A percentile compares a stretch with the other conserved stretches of the same genome.
These are phyloP conservation scores for Pisolithus albus DNA, from an alignment of 768 basidiomycete species.

Conservation along the genomic window DNA sequence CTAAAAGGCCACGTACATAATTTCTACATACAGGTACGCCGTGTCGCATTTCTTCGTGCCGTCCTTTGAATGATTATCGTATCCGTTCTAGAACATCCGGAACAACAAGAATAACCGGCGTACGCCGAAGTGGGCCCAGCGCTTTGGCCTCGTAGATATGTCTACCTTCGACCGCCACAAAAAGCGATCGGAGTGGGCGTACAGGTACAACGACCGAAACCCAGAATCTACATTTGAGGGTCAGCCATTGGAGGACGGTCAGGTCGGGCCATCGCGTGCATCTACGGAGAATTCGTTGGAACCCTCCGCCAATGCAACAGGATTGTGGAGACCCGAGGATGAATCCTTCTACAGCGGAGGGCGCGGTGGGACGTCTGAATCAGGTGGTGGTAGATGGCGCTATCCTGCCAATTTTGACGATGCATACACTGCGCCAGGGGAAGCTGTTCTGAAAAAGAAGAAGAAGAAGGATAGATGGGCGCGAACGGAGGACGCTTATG, in stretches of 20 bases:
- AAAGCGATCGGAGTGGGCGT: constrained; percentile 81
- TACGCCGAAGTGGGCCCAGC: constrained; percentile 93
- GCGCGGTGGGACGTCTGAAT: constrained; percentile 29
- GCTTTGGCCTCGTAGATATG: constrained; percentile 84
- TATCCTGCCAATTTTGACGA: constrained; percentile 85
- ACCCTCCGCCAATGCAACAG: constrained; percentile 32
- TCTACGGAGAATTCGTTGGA: constrained; percentile 9
- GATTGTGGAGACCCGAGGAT: constrained; percentile 69
- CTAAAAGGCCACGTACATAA: constrained; percentile 79
- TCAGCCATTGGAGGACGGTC: constrained; percentile 74
- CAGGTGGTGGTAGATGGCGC: constrained; percentile 60
- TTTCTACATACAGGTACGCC: constrained; percentile 77
- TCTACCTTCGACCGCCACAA: constrained; percentile 71
- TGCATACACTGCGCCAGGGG: constrained; percentile 34
- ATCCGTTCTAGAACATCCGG: constrained; percentile 67
- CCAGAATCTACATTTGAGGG: constrained; percentile 62
- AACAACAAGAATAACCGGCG: constrained; percentile 91
- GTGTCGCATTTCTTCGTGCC: not conserved
- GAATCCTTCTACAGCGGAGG: constrained; percentile 61
- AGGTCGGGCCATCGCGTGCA: constrained; percentile 33
- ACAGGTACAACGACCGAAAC: constrained; percentile 77
- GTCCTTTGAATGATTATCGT: constrained; percentile 4
- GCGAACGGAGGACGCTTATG: constrained; percentile 79
- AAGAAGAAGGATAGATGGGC: constrained; percentile 87
- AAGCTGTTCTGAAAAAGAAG: constrained; percentile 53